A percentile compares a stretch with the other conserved stretches of the same genome.
Evolutionary conservation across 2,329 filamentous ascomycete genomes (phyloP).

Genomic region (Akanthomyces uredinophilus): DNA sequence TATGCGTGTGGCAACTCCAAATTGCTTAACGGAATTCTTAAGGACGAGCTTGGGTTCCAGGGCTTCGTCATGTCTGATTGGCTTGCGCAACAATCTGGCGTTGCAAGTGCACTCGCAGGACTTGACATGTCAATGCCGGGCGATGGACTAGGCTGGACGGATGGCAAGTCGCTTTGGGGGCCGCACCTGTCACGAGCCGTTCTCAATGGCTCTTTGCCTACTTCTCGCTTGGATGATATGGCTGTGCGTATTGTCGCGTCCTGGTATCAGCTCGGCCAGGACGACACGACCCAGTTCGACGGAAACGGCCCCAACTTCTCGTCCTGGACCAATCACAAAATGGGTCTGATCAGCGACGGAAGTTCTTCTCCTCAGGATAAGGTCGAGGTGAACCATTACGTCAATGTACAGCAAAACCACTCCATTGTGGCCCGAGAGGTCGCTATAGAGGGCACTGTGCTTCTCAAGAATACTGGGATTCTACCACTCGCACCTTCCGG

Average conservation of each 20-base stretch:
- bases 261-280: conserved; percentile 85
- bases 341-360: conserved; percentile 50
- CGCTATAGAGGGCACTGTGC: conserved; percentile 52
- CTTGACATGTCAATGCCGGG: conserved; percentile 69
- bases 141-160: conserved; percentile 60
- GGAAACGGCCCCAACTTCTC: conserved; percentile 75
- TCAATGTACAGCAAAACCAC: conserved; percentile 54
- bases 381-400: conserved; percentile 60
- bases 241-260: conserved; percentile 78
- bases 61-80: conserved; percentile 68
- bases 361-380: conserved; percentile 34
- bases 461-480: conserved; percentile 57
- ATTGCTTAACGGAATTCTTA: conserved; percentile 63
- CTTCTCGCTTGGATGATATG: conserved; percentile 83
- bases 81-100: conserved; percentile 56
- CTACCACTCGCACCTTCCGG: conserved; percentile 40
- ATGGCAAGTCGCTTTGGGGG: conserved; percentile 68
- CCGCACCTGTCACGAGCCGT: conserved; percentile 76
- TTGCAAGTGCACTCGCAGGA: conserved; percentile 55
- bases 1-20: conserved; percentile 65
- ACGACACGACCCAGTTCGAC: conserved; percentile 61
- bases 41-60: conserved; percentile 70
- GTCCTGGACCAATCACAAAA: conserved; percentile 59
- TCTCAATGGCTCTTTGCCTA: conserved; percentile 75
- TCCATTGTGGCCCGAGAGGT: conserved; percentile 46